A percentile compares a stretch with the other conserved stretches of the same genome.
phyloP scores from a whole-genome alignment of 495 filamentous ascomycete genomes.

The Penicillium psychrofluorescens region DNA sequence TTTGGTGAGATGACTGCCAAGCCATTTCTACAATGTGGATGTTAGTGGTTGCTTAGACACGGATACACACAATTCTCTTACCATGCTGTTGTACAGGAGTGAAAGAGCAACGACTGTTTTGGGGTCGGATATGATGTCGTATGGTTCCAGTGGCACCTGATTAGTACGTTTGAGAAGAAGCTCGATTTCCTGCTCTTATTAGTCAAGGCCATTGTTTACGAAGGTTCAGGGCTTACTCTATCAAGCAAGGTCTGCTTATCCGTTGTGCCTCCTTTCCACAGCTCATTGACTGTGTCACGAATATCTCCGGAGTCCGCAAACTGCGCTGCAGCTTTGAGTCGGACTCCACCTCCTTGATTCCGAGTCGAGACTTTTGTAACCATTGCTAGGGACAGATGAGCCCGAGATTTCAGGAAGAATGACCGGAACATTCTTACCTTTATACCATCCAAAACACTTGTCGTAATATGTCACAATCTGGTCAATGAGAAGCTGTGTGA shows the following conservation, averaged over 20 bases:
- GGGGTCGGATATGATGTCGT: conserved; percentile 82
- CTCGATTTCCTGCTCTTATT: conserved; percentile 48
- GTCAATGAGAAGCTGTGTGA: conserved; percentile 80
- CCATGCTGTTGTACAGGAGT: conserved; percentile 90
- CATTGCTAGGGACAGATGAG: conserved; percentile 23
- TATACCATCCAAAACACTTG: conserved; percentile 85
- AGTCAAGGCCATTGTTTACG: conserved; percentile 1
- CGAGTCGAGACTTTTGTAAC: conserved; percentile 35
- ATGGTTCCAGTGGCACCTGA: conserved; percentile 55
- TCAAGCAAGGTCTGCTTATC: conserved; percentile 33
- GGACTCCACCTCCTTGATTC: conserved; percentile 29
- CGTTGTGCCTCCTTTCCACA: conserved; percentile 43
- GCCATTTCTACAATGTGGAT: conserved; percentile 62
- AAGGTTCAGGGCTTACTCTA: conserved; percentile 21
- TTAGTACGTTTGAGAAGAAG: conserved; percentile 59
- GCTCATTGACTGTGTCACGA: conserved; percentile 52
- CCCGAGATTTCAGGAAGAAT: background rate
- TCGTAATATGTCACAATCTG: conserved; percentile 89
- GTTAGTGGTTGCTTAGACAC: conserved; percentile 8
- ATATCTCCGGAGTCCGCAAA: conserved; percentile 65
- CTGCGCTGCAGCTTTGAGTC: conserved; percentile 63
- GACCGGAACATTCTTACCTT: conserved; percentile 34
- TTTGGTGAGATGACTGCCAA: conserved; percentile 67
- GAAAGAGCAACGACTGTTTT: conserved; percentile 79
- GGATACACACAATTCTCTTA: conserved; percentile 9